phyloP scores from a whole-genome alignment of 257 asterid species.

The Plantago major region DNA sequence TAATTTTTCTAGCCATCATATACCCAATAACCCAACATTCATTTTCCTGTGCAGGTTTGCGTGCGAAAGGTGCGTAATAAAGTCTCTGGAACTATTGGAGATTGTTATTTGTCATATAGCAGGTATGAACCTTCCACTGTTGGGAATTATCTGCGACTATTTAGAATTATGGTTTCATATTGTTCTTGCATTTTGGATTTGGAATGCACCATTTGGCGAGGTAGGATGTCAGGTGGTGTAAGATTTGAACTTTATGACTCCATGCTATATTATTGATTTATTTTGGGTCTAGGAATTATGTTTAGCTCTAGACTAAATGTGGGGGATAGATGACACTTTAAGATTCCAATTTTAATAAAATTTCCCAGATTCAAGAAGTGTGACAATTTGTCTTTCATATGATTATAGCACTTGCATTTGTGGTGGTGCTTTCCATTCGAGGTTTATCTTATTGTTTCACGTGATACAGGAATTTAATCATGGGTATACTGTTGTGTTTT shows the following conservation, averaged over 20 bases:
- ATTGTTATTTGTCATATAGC: constrained; percentile 66
- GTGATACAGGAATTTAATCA: not conserved
- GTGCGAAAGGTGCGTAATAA: constrained; percentile 92
- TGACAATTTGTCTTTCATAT: not conserved
- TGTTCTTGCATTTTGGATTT: not conserved
- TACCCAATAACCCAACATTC: constrained; percentile 8
- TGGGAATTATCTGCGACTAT: not conserved
- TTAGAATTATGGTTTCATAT: not conserved
- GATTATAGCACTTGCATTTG: too few relatives aligned
- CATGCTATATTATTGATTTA: too few relatives aligned
- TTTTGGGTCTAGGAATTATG: too few relatives aligned
- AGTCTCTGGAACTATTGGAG: constrained; percentile 89
- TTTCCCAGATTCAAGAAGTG: not conserved
- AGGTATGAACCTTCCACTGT: constrained; percentile 37
- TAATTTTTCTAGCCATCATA: not conserved
- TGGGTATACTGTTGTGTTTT: not conserved
- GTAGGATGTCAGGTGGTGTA: not conserved
- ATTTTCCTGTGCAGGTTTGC: constrained; percentile 51
- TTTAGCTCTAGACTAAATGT: too few relatives aligned
- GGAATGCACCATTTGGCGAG: not conserved
- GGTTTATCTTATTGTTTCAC: not conserved
- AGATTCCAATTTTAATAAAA: not conserved
- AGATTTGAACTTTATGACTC: not conserved
- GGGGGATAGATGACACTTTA: too few relatives aligned
- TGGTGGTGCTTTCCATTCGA: not conserved